Evolutionary conservation across 371 early-diverging fungal genomes (phyloP).

Genomic region (Lichtheimia ramosa): DNA sequence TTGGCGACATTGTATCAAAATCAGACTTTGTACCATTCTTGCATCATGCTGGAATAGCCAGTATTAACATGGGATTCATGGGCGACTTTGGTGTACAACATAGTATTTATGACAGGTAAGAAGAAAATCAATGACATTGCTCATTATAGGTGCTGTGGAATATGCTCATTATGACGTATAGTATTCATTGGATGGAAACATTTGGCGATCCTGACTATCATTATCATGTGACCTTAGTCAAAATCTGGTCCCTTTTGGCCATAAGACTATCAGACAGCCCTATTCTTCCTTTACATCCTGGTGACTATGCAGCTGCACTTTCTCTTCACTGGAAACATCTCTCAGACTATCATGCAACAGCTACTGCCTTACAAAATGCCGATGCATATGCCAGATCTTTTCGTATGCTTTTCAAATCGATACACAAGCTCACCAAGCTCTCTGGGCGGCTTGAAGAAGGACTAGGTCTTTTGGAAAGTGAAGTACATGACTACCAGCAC

Average conservation of each 20-base stretch:
- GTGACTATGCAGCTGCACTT: constrained; percentile 33
- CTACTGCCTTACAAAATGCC: too few relatives aligned
- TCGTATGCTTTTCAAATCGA: constrained; percentile 7
- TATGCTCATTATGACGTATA: background rate
- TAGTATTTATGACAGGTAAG: constrained; percentile 61
- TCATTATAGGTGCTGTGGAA: background rate
- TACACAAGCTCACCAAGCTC: constrained; percentile 10
- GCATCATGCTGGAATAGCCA: constrained; percentile 52
- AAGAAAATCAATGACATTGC: constrained; percentile 24
- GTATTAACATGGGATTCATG: constrained; percentile 41
- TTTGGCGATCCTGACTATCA: constrained; percentile 51
- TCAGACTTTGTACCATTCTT: constrained; percentile 53
- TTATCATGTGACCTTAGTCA: constrained; percentile 41
- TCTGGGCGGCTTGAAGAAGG: constrained; percentile 13
- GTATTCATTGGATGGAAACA: constrained; percentile 46
- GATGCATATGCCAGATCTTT: background rate
- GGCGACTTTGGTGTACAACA: constrained; percentile 48
- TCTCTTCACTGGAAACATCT: background rate
- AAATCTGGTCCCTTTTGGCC: constrained; percentile 40
- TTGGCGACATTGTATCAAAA: constrained; percentile 43
- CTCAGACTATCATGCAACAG: background rate
- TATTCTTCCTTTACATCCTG: constrained; percentile 24
- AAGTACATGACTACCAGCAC: constrained; percentile 3
- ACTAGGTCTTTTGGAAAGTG: constrained; percentile 3
- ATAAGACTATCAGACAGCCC: constrained; percentile 33